Conservation (phyloP, 2,329 filamentous ascomycete species). For the Emergomyces orientalis region DNA sequence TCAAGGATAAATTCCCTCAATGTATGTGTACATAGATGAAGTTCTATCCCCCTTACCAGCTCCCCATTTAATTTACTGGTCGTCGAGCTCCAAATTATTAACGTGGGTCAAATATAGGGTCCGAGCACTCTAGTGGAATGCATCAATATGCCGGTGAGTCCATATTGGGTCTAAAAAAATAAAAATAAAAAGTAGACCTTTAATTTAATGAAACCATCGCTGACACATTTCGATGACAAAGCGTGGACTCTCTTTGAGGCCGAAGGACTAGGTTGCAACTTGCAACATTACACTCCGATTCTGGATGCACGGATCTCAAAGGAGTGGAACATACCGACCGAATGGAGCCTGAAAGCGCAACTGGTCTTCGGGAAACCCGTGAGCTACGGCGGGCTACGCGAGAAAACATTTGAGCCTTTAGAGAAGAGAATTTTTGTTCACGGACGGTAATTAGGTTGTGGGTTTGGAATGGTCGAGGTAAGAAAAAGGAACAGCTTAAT, state of each 20-base stretch:
- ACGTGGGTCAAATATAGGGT: background rate
- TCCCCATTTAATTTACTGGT: no score
- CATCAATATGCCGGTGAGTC: slow-evolving; percentile 47
- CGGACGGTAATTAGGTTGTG: slow-evolving; percentile 33
- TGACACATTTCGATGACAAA: background rate
- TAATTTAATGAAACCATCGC: no score
- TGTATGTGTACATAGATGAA: no score
- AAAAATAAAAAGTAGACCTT: no score
- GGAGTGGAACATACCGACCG: slow-evolving; percentile 34
- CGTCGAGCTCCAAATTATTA: no score
- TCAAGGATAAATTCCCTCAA: background rate
- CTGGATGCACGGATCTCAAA: slow-evolving; percentile 59
- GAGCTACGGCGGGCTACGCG: background rate
- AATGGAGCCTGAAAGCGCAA: background rate
- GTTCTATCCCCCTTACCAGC: background rate
- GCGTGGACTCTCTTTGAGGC: slow-evolving; percentile 68
- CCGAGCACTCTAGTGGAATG: background rate
- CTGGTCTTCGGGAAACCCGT: background rate
- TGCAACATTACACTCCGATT: slow-evolving; percentile 80
- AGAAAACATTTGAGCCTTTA: background rate
- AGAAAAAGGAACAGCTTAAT: no score
- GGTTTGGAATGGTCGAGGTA: background rate
- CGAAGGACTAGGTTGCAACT: slow-evolving; percentile 70
- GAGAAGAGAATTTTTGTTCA: background rate
- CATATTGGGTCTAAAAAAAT: no score